Percentiles rank a stretch among this genome's conserved stretches.
Evolutionary conservation across 805 yeast species (phyloP).

Genomic region (Tetrapisispora pingtungensis): DNA sequence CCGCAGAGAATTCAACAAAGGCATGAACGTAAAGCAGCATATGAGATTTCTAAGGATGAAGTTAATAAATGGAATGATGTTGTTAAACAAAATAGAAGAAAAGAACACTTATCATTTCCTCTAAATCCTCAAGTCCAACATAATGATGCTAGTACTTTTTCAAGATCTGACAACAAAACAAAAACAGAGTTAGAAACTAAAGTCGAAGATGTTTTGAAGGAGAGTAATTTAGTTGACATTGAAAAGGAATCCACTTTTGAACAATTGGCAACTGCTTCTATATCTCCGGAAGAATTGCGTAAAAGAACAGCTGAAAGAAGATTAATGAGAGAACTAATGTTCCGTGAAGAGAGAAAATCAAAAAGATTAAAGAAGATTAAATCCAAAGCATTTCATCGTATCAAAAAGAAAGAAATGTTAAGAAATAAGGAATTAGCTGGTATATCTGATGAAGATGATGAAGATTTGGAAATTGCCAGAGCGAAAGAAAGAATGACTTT

Average conservation of each 20-base stretch:
- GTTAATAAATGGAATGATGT: slow-evolving; percentile 83
- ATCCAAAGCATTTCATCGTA: slow-evolving; percentile 78
- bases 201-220: slow-evolving; percentile 48
- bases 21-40: slow-evolving; percentile 82
- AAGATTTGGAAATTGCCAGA: slow-evolving; percentile 62
- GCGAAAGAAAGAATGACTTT: slow-evolving; percentile 90
- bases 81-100: slow-evolving; percentile 66
- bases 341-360: slow-evolving; percentile 86
- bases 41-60: slow-evolving; percentile 77
- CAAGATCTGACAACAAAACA: slow-evolving; percentile 35
- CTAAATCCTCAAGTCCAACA: slow-evolving; percentile 33
- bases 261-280: slow-evolving; percentile 69
- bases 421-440: slow-evolving; percentile 55
- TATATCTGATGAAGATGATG: slow-evolving; percentile 37
- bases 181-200: slow-evolving; percentile 56
- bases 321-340: slow-evolving; percentile 91
- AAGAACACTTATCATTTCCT: slow-evolving; percentile 79
- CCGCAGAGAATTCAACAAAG: slow-evolving; percentile 80
- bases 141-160: slow-evolving; percentile 47
- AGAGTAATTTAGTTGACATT: slow-evolving; percentile 63
- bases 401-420: slow-evolving; percentile 73
- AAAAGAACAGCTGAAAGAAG: slow-evolving; percentile 75
- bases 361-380: slow-evolving; percentile 89
- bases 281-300: slow-evolving; percentile 69
- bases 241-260: slow-evolving; percentile 76